phyloP scores from a whole-genome alignment of 768 basidiomycete genomes.

The Macrolepiota fuliginosa region DNA sequence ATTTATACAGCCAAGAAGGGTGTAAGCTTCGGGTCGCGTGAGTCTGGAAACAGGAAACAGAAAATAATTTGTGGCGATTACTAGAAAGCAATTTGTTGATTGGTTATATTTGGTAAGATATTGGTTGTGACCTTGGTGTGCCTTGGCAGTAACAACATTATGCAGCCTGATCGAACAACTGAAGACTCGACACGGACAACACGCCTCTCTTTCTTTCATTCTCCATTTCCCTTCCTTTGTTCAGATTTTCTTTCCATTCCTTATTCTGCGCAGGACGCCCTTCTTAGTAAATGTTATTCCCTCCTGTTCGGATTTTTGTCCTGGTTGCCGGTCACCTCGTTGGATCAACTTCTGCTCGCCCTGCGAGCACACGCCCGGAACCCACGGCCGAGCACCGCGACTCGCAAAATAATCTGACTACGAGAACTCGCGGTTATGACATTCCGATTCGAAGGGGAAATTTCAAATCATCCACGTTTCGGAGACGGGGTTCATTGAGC shows the following conservation, averaged over 20 bases:
- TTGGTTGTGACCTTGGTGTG: background rate
- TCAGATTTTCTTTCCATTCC: conserved; percentile 13
- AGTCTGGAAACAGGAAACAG: too few species aligned
- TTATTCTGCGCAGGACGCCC: conserved; percentile 26
- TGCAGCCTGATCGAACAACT: background rate
- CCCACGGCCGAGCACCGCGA: background rate
- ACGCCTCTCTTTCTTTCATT: background rate
- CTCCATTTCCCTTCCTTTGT: conserved; percentile 2
- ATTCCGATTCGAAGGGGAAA: conserved; percentile 22
- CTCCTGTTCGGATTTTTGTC: conserved; percentile 10
- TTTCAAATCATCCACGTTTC: conserved; percentile 15
- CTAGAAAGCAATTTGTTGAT: background rate
- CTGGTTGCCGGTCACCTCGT: conserved; percentile 17
- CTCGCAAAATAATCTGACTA: background rate
- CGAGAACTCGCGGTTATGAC: conserved; percentile 18
- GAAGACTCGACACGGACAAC: background rate
- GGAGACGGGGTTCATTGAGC: conserved; percentile 25
- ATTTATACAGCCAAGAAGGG: background rate
- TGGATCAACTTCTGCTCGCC: conserved; percentile 18
- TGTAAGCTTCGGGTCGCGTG: too few species aligned
- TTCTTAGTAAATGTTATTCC: conserved; percentile 17
- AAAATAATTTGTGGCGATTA: too few species aligned
- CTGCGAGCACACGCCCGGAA: background rate
- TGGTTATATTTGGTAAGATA: background rate
- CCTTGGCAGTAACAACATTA: background rate